A percentile compares a stretch with the other conserved stretches of the same genome.
These are phyloP conservation scores for Davidsoniella eucalypti DNA, from an alignment of 2,329 filamentous ascomycete genomes.

Conservation along the genomic window DNA sequence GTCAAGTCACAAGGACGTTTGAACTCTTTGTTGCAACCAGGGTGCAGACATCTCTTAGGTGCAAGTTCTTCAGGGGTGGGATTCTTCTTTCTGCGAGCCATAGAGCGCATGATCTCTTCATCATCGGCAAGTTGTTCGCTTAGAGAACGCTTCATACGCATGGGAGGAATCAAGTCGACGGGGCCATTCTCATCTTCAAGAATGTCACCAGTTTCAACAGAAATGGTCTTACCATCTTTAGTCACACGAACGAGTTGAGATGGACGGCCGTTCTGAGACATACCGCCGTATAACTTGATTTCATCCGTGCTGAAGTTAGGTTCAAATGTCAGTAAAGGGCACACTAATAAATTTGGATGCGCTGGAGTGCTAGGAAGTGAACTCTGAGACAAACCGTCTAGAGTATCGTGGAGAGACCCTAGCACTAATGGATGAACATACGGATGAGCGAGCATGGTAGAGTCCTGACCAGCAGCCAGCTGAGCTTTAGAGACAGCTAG, in stretches of 20 bases:
- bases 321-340: conserved; percentile 16
- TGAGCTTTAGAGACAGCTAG: conserved; percentile 50
- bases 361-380: not conserved
- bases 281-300: conserved; percentile 65
- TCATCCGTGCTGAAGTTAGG: conserved; percentile 36
- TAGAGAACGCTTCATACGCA: conserved; percentile 47
- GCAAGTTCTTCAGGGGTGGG: conserved; percentile 70
- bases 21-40: conserved; percentile 76
- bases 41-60: conserved; percentile 59
- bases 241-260: conserved; percentile 71
- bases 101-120: conserved; percentile 72
- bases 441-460: conserved; percentile 35
- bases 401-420: not conserved
- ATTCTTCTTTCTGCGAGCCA: conserved; percentile 92
- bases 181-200: conserved; percentile 32
- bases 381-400: not conserved
- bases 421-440: conserved; percentile 17
- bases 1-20: conserved; percentile 93
- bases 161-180: conserved; percentile 25
- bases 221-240: conserved; percentile 65
- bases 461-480: conserved; percentile 40
- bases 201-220: conserved; percentile 52
- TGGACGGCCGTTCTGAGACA: conserved; percentile 65
- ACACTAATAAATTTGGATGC: not conserved
- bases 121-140: conserved; percentile 60